Percentiles rank a stretch among this genome's conserved stretches.
Evolutionary conservation across 2,329 filamentous ascomycete genomes (phyloP).

Genomic region (Colletotrichum caudatum): DNA sequence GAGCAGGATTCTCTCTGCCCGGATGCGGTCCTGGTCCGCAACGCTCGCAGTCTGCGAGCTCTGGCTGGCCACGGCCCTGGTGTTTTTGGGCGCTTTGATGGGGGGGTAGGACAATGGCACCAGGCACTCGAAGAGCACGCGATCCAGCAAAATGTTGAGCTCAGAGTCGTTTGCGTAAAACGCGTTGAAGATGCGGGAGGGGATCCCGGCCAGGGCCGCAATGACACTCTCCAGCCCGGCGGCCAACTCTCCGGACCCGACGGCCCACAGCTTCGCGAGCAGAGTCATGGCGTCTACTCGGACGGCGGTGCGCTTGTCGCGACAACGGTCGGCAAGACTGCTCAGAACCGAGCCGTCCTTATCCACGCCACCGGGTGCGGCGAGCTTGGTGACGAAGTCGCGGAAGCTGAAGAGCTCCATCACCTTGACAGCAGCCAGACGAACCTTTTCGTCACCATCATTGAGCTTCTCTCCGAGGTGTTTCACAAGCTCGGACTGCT

Average conservation of each 20-base stretch:
- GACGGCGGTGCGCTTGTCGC: slow-evolving; percentile 85
- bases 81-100: slow-evolving; percentile 64
- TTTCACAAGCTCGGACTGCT: slow-evolving; percentile 80
- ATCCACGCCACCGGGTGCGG: slow-evolving; percentile 78
- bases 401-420: slow-evolving; percentile 84
- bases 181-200: slow-evolving; percentile 85
- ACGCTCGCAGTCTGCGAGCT: slow-evolving; percentile 58
- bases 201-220: slow-evolving; percentile 82
- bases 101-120: slow-evolving; percentile 91
- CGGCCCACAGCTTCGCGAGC: slow-evolving; percentile 91
- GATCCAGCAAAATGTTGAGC: slow-evolving; percentile 85
- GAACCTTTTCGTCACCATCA: slow-evolving; percentile 91
- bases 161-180: slow-evolving; percentile 92
- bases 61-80: slow-evolving; percentile 65
- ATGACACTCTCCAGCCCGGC: slow-evolving; percentile 82
- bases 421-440: slow-evolving; percentile 87
- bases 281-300: slow-evolving; percentile 89
- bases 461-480: slow-evolving; percentile 83
- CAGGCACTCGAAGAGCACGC: slow-evolving; percentile 86
- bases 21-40: slow-evolving; percentile 80
- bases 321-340: slow-evolving; percentile 87
- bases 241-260: slow-evolving; percentile 87
- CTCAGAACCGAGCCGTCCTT: slow-evolving; percentile 83
- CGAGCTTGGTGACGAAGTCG: slow-evolving; percentile 85
- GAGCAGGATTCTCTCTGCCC: slow-evolving; percentile 86